Percentiles rank a stretch among this genome's conserved stretches.
These are phyloP conservation scores for Pyrenophora teres DNA, from an alignment of 2,329 filamentous ascomycete genomes.

Conservation along the genomic window DNA sequence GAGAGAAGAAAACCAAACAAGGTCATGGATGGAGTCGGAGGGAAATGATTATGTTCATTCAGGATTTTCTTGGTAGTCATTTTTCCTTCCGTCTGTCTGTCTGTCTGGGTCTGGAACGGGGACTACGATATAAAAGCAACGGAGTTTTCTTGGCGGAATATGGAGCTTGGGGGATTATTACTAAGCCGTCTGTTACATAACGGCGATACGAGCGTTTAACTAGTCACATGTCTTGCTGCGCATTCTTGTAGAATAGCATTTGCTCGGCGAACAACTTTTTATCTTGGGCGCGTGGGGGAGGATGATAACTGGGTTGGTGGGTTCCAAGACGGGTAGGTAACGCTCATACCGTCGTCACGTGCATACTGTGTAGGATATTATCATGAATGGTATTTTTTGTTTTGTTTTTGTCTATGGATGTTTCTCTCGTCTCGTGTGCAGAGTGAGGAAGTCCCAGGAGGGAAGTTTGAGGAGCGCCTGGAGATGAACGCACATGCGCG, in stretches of 20 bases:
- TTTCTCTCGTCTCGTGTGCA: no score
- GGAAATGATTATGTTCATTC: slow-evolving; percentile 2
- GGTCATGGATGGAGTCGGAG: slow-evolving; percentile 4
- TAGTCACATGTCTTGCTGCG: slow-evolving; percentile 20
- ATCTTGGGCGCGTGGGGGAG: neutral
- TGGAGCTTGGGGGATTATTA: slow-evolving; percentile 12
- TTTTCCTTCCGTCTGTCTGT: neutral
- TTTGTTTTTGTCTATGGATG: no score
- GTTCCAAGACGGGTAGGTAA: slow-evolving; percentile 2
- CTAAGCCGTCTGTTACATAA: slow-evolving; percentile 2
- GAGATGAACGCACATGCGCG: no score
- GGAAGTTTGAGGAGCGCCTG: no score
- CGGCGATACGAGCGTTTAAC: slow-evolving; percentile 12
- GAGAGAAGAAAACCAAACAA: neutral
- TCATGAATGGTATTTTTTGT: slow-evolving; percentile 19
- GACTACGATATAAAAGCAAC: slow-evolving; percentile 17
- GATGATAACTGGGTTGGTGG: slow-evolving; percentile 5
- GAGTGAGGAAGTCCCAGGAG: no score
- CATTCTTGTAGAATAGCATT: slow-evolving; percentile 31
- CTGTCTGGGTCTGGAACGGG: neutral
- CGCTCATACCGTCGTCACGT: slow-evolving; percentile 12
- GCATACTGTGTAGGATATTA: slow-evolving; percentile 30
- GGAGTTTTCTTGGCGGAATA: slow-evolving; percentile 18
- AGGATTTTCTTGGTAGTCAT: slow-evolving; percentile 10
- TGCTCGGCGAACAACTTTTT: slow-evolving; percentile 21